Evolutionary conservation across 768 basidiomycete species (phyloP), one percentile per base, ranked within the genome.

Genomic region (Boletus insuetus): DNA sequence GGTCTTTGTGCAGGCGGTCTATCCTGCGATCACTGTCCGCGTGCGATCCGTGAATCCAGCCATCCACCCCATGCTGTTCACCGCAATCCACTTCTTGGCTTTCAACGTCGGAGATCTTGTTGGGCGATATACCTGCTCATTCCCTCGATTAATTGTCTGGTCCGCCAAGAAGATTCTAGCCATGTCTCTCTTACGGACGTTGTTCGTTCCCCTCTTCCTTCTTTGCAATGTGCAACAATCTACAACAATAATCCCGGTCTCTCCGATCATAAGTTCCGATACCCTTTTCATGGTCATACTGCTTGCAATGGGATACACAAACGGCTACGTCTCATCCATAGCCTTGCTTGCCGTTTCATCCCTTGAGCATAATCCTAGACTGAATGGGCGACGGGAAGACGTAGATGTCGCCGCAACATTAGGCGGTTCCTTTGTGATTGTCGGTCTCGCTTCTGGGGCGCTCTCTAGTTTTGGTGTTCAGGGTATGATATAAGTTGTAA

Each of bases 151-250:
- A 20, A 69, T 85, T 32, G 73, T 93, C 49, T 93, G 90, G 84
- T 85, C 84, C 4, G 80, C 82, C 6, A 78, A 75, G 22, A 79
- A 79, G 34, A 79, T 95, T 38, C 67, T 92, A 16, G 64, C 67
- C 7, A 71, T 91, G 24, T 86, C 92, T 16, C 67, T 89, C 40
- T 69, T 82, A 4, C 84, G 94, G 51, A 88, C 86, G 2, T 64
- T 93, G 34, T 95, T 96, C 73, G 82, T 97, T 46, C 92, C 92
- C 31, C 64, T 94, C 40, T 87, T 96, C 71, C 78, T 96, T n/a
- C 77, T 87, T 72, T 96, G 94, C 78, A 97, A 97, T 66, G 73
- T 95, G 40, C 82, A 85, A 59, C 81, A 78, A 42, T 74, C 76
- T 31, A 60, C 73, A 2, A 53, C 64, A 31, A 49, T 46, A 1